A percentile compares a stretch with the other conserved stretches of the same genome.
These are phyloP conservation scores for Plasmodium berghei DNA, from an alignment of 169 alveolate species.

Conservation along the genomic window DNA sequence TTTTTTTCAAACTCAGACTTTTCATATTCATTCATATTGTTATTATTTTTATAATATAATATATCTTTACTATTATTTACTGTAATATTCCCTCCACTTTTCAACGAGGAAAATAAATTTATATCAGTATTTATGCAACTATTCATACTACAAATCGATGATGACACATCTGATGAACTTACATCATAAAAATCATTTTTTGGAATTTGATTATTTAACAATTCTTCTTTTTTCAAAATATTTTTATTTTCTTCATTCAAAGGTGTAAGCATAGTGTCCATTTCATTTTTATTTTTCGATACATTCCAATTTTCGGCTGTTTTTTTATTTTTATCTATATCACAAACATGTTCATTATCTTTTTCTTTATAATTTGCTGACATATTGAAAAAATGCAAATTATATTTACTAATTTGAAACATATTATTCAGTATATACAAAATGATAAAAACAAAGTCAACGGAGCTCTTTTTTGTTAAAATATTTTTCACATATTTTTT, in stretches of 20 bases:
- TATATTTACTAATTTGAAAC: conserved; percentile 51
- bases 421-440: conserved; percentile 50
- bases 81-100: too few relatives aligned
- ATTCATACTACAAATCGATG: conserved; percentile 37
- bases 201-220: neutral
- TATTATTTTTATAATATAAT: conserved; percentile 5
- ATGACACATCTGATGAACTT: conserved; percentile 1
- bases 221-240: neutral
- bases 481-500: conserved; percentile 29
- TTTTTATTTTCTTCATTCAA: neutral
- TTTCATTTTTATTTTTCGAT: neutral
- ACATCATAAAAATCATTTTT: neutral
- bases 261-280: neutral
- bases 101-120: too few relatives aligned
- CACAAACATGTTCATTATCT: neutral
- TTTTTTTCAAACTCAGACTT: too few relatives aligned
- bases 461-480: conserved; percentile 37
- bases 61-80: neutral
- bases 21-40: too few relatives aligned
- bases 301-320: neutral
- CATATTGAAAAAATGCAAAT: conserved; percentile 33
- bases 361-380: conserved; percentile 15
- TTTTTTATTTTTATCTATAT: neutral
- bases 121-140: conserved; percentile 12
- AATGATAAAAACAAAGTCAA: conserved; percentile 36